These are phyloP conservation scores for Candida piceae DNA, from an alignment of 805 yeast species.

Conservation along the genomic window DNA sequence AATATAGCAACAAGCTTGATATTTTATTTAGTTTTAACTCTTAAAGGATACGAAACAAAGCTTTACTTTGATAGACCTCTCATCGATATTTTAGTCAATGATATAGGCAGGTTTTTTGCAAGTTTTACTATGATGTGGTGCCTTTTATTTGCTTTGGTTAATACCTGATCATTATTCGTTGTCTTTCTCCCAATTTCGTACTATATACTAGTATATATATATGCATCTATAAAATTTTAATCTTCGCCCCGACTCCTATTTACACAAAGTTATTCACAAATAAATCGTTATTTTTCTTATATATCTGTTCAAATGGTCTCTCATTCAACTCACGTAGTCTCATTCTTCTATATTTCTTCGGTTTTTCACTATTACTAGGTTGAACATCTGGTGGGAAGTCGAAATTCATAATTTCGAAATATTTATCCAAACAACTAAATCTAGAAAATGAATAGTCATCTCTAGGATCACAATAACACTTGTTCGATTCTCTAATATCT, in stretches of 20 bases:
- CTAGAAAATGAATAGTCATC: conserved; percentile 40
- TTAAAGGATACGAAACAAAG: conserved; percentile 23
- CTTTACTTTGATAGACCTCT: conserved; percentile 37
- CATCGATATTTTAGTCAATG: conserved; percentile 38
- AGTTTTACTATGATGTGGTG: conserved; percentile 59
- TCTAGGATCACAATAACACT: conserved; percentile 23
- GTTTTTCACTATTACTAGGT: conserved; percentile 1
- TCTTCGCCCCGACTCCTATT: too few relatives aligned
- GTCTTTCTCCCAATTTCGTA: too few relatives aligned
- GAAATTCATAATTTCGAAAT: conserved; percentile 21
- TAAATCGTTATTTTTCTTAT: conserved; percentile 2
- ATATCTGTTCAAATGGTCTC: conserved; percentile 3
- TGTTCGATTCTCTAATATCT: conserved; percentile 8
- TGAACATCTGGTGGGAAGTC: conserved; percentile 17
- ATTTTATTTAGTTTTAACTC: conserved; percentile 31
- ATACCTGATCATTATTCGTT: conserved; percentile 6
- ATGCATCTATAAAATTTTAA: neutral
- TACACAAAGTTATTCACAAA: conserved; percentile 2
- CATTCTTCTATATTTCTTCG: conserved; percentile 4
- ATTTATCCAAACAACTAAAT: conserved; percentile 45
- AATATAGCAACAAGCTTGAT: conserved; percentile 30
- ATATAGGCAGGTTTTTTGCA: conserved; percentile 43
- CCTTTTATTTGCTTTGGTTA: conserved; percentile 42
- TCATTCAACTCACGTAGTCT: conserved; percentile 1
- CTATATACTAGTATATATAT: neutral